Conservation (phyloP, 768 basidiomycete species). For the Podaxis sp. region DNA sequence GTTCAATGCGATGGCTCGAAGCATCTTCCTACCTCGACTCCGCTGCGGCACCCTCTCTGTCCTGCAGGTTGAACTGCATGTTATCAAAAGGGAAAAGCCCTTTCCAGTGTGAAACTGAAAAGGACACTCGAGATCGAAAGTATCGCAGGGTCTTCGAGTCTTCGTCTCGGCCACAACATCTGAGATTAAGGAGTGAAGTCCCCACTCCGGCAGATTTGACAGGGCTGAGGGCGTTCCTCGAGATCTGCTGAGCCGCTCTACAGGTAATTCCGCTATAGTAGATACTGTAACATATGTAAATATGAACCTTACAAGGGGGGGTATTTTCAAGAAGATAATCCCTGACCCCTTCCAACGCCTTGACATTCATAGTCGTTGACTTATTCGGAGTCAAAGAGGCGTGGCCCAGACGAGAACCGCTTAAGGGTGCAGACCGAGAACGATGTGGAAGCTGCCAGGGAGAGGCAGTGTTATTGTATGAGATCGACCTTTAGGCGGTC, state of each 20-base stretch:
- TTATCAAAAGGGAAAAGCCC: neutral
- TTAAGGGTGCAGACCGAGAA: too few relatives aligned
- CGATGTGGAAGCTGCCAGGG: too few relatives aligned
- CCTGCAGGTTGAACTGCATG: neutral
- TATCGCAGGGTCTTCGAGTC: neutral
- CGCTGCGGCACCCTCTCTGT: neutral
- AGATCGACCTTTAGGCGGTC: too few relatives aligned
- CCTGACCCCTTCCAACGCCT: neutral
- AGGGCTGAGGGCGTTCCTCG: neutral
- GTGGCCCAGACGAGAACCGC: neutral
- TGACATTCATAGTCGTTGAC: neutral
- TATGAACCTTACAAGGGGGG: neutral
- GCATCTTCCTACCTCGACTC: slow-evolving; percentile 3
- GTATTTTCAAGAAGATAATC: neutral
- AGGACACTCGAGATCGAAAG: neutral
- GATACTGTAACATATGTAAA: neutral
- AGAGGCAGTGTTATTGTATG: too few relatives aligned
- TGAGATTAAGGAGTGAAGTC: neutral
- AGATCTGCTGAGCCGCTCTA: neutral
- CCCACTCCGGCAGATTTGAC: neutral
- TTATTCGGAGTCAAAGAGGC: neutral
- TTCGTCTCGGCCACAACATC: slow-evolving; percentile 2
- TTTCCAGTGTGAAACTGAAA: neutral
- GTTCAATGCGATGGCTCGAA: neutral
- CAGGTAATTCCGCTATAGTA: neutral